Evolutionary conservation across 257 asterid genomes (phyloP).

Genomic region (Osmanthus fragrans): DNA sequence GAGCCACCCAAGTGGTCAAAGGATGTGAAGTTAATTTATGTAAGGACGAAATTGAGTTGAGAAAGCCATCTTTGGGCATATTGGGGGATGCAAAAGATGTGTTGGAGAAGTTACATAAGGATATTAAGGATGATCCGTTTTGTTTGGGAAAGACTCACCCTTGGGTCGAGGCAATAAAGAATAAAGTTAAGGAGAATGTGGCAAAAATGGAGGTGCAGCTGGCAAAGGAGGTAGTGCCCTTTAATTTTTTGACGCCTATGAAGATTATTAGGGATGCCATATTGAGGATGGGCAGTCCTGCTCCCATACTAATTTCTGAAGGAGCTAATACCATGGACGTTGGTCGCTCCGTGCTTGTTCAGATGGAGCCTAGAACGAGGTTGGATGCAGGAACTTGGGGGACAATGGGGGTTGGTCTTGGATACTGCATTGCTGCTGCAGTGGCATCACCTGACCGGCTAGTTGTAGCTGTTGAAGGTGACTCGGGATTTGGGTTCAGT

Average conservation of each 20-base stretch:
- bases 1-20: constrained; percentile 90
- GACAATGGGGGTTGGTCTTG: constrained; percentile 97
- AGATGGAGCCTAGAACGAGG: constrained; percentile 88
- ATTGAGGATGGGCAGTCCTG: constrained; percentile 58
- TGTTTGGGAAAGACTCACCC: constrained; percentile 77
- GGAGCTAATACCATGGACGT: constrained; percentile 96
- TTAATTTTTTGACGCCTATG: constrained; percentile 85
- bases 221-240: constrained; percentile 75
- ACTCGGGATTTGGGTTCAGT: constrained; percentile 96
- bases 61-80: constrained; percentile 71
- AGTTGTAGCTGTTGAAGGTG: constrained; percentile 97
- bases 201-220: constrained; percentile 80
- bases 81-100: constrained; percentile 85
- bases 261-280: constrained; percentile 91
- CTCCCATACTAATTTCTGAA: constrained; percentile 83
- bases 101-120: constrained; percentile 59
- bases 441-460: constrained; percentile 82
- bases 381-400: constrained; percentile 99
- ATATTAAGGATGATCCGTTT: constrained; percentile 82
- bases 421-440: constrained; percentile 97
- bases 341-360: constrained; percentile 80
- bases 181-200: constrained; percentile 75
- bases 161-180: constrained; percentile 71
- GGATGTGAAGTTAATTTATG: constrained; percentile 70
- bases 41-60: constrained; percentile 69